Base-by-base conservation (phyloP, 108 stramenopile genomes). In the Cyclotella choctawhatcheeana region DNA sequence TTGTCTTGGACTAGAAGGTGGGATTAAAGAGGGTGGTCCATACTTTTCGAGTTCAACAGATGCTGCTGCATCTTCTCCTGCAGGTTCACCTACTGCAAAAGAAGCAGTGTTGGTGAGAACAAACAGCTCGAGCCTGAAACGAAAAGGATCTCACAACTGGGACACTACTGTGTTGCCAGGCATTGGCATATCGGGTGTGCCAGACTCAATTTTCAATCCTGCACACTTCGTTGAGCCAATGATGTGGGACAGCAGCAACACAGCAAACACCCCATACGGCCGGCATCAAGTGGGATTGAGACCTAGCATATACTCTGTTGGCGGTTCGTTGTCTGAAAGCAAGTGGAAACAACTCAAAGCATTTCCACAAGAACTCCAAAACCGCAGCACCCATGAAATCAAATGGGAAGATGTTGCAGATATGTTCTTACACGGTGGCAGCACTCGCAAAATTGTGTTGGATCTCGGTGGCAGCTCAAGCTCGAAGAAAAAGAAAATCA, bases 341-440 rank as follows among this genome's bases (percentile, higher is more conserved):
- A 78, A 69, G 40, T 58, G 56, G 50, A 64, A 69, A 35, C 60
- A 64, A 52, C 31, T 50, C 20, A 29, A 33, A 29, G 17, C 50
- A 27, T 37, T 50, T 12, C 22, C 24, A 51, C 22, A 22, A 47
- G 53, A 59, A n/a, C 30, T 52, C 58, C 56, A 65, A 58, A 35
- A 47, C 62, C 71, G 80, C 27, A 90, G 90, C 58, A 94, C 93
- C 21, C 52, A 73, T 25, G 89, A 88, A 76, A 77, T 94, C 37
- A 64, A 83, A 29, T 94, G 93, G 93, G 65, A 48, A 8, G 88
- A 90, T 64, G 83, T 94, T 10, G 93, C 93, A 22, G 76, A 87
- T 20, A 85, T 90, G 68, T 94, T 94, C 51, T 81, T 72, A 43
- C 81, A 82, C 45, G 79, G 72, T 18, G 67, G 83, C 18, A 79